Evolutionary conservation across 139 green algal species (phyloP), one percentile per base, ranked within the genome.

Genomic region (Spirogloea muscicola): DNA sequence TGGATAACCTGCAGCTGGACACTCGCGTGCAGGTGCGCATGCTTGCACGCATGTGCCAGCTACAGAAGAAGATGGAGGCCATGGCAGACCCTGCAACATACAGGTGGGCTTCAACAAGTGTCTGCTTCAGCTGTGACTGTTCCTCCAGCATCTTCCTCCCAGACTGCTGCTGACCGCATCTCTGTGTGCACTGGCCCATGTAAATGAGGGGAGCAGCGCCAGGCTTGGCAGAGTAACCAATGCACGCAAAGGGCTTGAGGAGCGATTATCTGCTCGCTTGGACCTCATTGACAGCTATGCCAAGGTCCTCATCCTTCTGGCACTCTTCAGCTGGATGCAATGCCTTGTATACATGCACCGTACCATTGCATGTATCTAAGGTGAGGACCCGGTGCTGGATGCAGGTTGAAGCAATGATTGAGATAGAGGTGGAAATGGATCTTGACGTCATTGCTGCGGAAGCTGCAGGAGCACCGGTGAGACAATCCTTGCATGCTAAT

Each of bases 401-500:
- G 1, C 74, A 82, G 75, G 39, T 84, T 5, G 40, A 41, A 0
- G 42, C 58, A 0, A 84, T 84, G 77, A 81, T 84, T 29, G 77
- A 84, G 74, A 95, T 95, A n/a, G 90, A 95, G 83, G 89, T 95
- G 40, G 91, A 96, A 68, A 94, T 96, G 87, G 90, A 93, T 62
- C 88, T 29, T 3, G 74, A 81, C 65, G 73, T 90, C 38, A 3
- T 72, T n/a, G 69, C 66, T n/a, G 74, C 63, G 21, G 74, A 81
- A 34, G 46, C 44, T 21, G 42, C 65, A 43, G 51, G 77, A 1
- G 77, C 77, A 63, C 60, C 63, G 34, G 74, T 83, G 46, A 59
- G 68, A 49, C 25, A n/a, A 9, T 55, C n/a, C n/a, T 55, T 55
- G 21, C 21, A 21, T 21, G 46, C 21, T 55, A 55, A 21, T n/a